phyloP scores from a whole-genome alignment of 257 asterid genomes.

The Voacanga thouarsii region DNA sequence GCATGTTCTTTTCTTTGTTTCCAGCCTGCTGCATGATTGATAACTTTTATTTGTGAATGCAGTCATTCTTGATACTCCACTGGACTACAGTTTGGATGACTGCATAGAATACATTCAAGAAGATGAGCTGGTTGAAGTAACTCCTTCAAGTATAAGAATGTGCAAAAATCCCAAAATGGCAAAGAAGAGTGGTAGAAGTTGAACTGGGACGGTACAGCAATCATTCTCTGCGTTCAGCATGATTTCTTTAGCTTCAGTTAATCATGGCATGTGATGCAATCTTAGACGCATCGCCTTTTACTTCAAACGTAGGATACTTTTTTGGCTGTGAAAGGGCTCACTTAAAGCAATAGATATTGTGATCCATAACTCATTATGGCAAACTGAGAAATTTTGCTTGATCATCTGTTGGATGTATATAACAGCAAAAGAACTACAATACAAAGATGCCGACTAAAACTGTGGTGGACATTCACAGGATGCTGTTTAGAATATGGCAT shows the following conservation, averaged over 20 bases:
- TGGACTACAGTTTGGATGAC: constrained; percentile 90
- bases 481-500: constrained; percentile 4
- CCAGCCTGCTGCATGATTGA: neutral
- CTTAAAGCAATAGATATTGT: constrained; percentile 4
- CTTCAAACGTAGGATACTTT: neutral
- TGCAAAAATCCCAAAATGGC: constrained; percentile 71
- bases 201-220: constrained; percentile 1
- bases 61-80: constrained; percentile 87
- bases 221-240: neutral
- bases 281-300: neutral
- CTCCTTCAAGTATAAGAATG: constrained; percentile 87
- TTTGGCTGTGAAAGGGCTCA: constrained; percentile 1
- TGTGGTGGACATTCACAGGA: neutral
- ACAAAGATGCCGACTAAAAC: neutral
- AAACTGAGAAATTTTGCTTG: neutral
- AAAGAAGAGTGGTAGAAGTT: constrained; percentile 42
- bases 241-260: neutral
- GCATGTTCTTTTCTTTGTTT: neutral
- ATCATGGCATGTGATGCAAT: neutral
- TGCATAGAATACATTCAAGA: constrained; percentile 99
- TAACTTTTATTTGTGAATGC: constrained; percentile 19
- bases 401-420: constrained; percentile 12
- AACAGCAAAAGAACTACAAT: neutral
- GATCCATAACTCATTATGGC: neutral
- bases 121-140: constrained; percentile 96